Percentiles rank a stretch among this genome's conserved stretches.
Evolutionary conservation across 352 stramenopile species (phyloP).

Genomic region (Halophytophthora batemanensis): DNA sequence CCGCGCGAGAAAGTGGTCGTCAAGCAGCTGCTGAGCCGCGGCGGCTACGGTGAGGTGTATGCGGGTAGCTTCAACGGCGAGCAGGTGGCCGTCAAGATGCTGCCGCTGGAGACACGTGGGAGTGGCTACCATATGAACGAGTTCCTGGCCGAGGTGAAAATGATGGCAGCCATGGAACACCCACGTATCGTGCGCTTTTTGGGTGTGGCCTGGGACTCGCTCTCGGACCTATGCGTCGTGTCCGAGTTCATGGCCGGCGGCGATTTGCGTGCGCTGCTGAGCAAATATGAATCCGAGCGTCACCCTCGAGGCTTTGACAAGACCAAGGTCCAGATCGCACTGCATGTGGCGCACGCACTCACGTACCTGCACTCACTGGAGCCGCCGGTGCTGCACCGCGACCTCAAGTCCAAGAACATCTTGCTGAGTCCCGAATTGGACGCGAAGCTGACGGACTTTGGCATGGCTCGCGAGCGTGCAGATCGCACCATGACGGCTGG

Average conservation of each 20-base stretch:
- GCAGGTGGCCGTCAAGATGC: constrained; percentile 22
- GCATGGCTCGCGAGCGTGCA: constrained; percentile 22
- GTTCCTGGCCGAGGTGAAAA: constrained; percentile 14
- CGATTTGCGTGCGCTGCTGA: constrained; percentile 9
- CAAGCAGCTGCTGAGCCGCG: constrained; percentile 24
- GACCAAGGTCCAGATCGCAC: constrained; percentile 28
- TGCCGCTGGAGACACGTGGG: constrained; percentile 19
- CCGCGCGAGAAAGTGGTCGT: constrained; percentile 28
- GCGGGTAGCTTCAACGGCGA: constrained; percentile 23
- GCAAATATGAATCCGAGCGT: constrained; percentile 9
- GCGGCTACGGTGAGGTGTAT: constrained; percentile 36
- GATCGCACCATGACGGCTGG: constrained; percentile 32
- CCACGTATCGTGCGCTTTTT: constrained; percentile 27
- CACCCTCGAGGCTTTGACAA: constrained; percentile 27
- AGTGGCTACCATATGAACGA: constrained; percentile 10
- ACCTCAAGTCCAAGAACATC: constrained; percentile 39
- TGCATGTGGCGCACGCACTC: constrained; percentile 27
- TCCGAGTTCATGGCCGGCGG: constrained; percentile 31
- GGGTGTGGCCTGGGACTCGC: constrained; percentile 35
- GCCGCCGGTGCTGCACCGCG: constrained; percentile 27
- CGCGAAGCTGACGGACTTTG: constrained; percentile 48
- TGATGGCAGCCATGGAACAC: constrained; percentile 25
- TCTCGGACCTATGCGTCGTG: constrained; percentile 27
- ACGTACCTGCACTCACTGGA: constrained; percentile 33
- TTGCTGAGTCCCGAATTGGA: constrained; percentile 24